phyloP scores from a whole-genome alignment of 2,329 filamentous ascomycete genomes.

The Microascus cirrosus region DNA sequence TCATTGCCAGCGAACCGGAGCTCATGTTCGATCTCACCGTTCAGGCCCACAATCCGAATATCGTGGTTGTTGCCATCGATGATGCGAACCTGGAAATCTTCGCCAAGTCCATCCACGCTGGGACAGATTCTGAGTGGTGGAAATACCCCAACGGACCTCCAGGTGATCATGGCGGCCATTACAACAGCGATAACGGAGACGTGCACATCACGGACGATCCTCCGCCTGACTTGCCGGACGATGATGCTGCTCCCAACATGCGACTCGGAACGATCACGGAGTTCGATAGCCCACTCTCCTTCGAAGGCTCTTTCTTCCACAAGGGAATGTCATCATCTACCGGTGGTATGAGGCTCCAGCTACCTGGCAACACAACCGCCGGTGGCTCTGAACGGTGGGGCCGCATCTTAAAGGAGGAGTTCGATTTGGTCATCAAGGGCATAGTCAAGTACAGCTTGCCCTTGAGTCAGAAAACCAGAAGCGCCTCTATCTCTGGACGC shows the following conservation, averaged over 20 bases:
- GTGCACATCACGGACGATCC: conserved; percentile 20
- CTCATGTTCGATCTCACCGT: conserved; percentile 90
- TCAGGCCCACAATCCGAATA: conserved; percentile 82
- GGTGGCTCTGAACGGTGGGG: conserved; percentile 84
- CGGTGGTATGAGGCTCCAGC: conserved; percentile 70
- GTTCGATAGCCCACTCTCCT: conserved; percentile 80
- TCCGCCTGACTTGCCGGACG: conserved; percentile 47
- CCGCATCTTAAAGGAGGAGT: conserved; percentile 78
- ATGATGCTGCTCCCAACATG: conserved; percentile 68
- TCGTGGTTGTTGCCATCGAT: conserved; percentile 76
- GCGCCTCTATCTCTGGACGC: conserved; percentile 47
- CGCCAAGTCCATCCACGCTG: conserved; percentile 83
- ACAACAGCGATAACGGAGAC: conserved; percentile 5
- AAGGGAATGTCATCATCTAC: conserved; percentile 60
- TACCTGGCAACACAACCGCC: conserved; percentile 81
- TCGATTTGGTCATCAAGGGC: conserved; percentile 85
- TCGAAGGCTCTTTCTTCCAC: conserved; percentile 82
- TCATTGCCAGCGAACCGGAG: conserved; percentile 87
- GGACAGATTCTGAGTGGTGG: conserved; percentile 54
- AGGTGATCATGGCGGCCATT: neutral
- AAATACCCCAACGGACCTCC: conserved; percentile 19
- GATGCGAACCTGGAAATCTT: conserved; percentile 88
- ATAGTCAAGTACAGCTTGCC: conserved; percentile 72
- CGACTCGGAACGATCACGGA: conserved; percentile 78
- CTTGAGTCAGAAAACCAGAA: conserved; percentile 47